Percentiles rank a stretch among this genome's conserved stretches.
These are phyloP conservation scores for Spathaspora sp. DNA, from an alignment of 1,139 yeast species.

Conservation along the genomic window DNA sequence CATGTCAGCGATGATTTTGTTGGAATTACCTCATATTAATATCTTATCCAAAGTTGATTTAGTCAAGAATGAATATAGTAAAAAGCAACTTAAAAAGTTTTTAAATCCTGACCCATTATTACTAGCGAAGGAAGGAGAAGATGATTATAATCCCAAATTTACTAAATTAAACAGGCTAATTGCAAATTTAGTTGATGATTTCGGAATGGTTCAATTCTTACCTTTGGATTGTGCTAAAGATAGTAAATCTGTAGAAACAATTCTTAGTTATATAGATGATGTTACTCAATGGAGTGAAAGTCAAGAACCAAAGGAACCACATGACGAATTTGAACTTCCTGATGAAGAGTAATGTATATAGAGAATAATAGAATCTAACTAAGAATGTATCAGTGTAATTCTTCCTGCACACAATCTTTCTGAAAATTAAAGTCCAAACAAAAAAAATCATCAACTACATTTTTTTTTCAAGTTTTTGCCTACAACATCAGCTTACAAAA, in stretches of 20 bases:
- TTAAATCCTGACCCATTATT: conserved; percentile 90
- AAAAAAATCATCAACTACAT: not conserved
- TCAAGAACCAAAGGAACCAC: conserved; percentile 96
- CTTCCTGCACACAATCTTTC: not conserved
- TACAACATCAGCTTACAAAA: not conserved
- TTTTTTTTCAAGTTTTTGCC: not conserved
- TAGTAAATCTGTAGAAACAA: conserved; percentile 73
- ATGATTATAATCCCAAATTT: conserved; percentile 68
- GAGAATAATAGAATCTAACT: not conserved
- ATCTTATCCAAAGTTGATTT: conserved; percentile 84
- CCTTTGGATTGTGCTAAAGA: conserved; percentile 85
- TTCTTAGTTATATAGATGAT: conserved; percentile 90
- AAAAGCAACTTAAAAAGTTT: conserved; percentile 75
- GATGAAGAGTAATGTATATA: conserved; percentile 27
- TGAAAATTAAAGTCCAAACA: not conserved
- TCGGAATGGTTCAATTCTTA: conserved; percentile 96
- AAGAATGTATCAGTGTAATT: not conserved
- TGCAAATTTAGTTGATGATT: conserved; percentile 90
- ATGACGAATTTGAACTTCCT: conserved; percentile 66
- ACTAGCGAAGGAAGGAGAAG: conserved; percentile 33
- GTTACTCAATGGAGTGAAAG: conserved; percentile 97
- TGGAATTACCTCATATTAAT: conserved; percentile 93
- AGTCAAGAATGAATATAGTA: conserved; percentile 71
- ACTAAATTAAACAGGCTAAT: conserved; percentile 74
- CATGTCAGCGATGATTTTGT: conserved; percentile 95